Conservation (phyloP, 1,284 basidiomycete genomes). For the Earliella scabrosa region DNA sequence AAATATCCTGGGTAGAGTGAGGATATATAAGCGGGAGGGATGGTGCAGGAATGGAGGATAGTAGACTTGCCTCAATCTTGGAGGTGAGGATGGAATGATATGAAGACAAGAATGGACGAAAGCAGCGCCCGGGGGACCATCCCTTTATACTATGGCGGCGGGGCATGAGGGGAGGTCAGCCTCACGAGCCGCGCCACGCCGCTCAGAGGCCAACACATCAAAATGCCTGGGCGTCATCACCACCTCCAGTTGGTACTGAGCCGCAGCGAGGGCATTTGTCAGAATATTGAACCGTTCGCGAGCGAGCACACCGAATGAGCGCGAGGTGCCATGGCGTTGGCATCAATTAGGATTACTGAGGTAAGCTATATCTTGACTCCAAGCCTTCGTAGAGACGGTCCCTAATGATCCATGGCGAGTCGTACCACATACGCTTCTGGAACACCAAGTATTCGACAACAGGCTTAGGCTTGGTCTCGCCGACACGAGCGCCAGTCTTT, state of each 20-base stretch:
- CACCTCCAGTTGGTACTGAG: too few relatives aligned
- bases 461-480: slow-evolving; percentile 44
- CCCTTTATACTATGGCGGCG: background rate
- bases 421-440: slow-evolving; percentile 74
- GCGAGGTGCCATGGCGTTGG: too few relatives aligned
- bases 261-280: too few relatives aligned
- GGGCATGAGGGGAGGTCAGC: background rate
- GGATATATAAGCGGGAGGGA: background rate
- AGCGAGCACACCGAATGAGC: too few relatives aligned
- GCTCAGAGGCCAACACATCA: too few relatives aligned
- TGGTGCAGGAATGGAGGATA: background rate
- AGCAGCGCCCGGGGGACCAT: background rate
- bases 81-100: background rate
- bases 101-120: background rate
- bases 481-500: slow-evolving; percentile 38
- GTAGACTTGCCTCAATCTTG: background rate
- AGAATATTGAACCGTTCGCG: too few relatives aligned
- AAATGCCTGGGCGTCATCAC: too few relatives aligned
- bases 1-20: too few relatives aligned
- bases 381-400: slow-evolving; percentile 51
- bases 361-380: slow-evolving; percentile 20
- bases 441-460: slow-evolving; percentile 72
- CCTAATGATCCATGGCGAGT: slow-evolving; percentile 64
- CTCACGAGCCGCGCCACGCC: too few relatives aligned
- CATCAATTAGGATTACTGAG: slow-evolving; percentile 5